These are phyloP conservation scores for Globisporangium abappressorium DNA, from an alignment of 352 stramenopile species.

Conservation along the genomic window DNA sequence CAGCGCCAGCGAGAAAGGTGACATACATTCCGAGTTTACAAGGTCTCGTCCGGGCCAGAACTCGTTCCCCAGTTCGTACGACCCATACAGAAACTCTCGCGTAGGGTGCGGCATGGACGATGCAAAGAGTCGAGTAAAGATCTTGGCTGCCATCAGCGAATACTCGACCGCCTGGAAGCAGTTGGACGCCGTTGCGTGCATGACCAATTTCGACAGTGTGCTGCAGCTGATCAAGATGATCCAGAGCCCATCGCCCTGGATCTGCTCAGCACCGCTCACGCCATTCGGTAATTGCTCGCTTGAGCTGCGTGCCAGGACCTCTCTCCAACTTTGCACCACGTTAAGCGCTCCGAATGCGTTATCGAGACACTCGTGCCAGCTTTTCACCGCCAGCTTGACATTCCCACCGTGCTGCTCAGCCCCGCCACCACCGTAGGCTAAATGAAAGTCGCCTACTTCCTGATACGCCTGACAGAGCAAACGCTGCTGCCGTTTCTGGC, in stretches of 20 bases:
- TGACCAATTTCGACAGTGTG: conserved; percentile 50
- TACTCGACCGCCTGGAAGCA: conserved; percentile 49
- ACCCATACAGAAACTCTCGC: conserved; percentile 54
- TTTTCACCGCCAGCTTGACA: conserved; percentile 39
- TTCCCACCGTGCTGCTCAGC: background rate
- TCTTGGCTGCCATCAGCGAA: conserved; percentile 56
- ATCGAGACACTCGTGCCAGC: conserved; percentile 72
- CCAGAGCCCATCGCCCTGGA: conserved; percentile 60
- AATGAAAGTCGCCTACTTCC: conserved; percentile 73
- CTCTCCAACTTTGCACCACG: conserved; percentile 43
- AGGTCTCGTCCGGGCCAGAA: conserved; percentile 62
- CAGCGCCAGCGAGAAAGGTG: conserved; percentile 29
- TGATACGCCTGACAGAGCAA: conserved; percentile 59
- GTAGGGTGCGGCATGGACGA: conserved; percentile 62
- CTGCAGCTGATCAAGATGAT: conserved; percentile 48
- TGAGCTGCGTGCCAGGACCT: conserved; percentile 28
- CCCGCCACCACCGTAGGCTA: conserved; percentile 24
- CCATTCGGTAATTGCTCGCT: conserved; percentile 21
- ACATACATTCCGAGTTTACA: conserved; percentile 37
- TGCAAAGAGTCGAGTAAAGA: conserved; percentile 56
- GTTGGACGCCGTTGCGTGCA: conserved; percentile 35
- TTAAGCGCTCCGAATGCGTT: conserved; percentile 66
- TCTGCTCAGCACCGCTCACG: conserved; percentile 20
- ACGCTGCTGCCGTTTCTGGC: conserved; percentile 66
- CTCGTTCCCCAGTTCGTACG: conserved; percentile 44